These are phyloP conservation scores for Dioszegia crocea DNA, from an alignment of 768 basidiomycete genomes.

Conservation along the genomic window DNA sequence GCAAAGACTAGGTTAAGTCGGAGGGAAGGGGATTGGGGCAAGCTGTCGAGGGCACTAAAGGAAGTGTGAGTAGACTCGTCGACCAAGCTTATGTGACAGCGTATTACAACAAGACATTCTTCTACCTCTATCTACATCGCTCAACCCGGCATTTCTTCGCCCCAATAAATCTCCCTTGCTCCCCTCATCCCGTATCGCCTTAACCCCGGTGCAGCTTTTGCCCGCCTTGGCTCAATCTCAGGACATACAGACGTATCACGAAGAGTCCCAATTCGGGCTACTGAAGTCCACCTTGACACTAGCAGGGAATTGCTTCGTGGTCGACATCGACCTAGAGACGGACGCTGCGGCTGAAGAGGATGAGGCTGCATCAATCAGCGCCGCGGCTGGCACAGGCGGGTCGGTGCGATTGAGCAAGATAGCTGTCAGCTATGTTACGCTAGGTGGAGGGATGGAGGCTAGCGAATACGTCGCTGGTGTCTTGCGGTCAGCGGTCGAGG, in stretches of 20 bases:
- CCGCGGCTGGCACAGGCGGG: background rate
- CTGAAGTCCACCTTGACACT: constrained; percentile 35
- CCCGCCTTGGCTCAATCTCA: constrained; percentile 18
- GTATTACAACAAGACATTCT: background rate
- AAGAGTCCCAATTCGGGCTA: constrained; percentile 44
- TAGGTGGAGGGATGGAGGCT: constrained; percentile 18
- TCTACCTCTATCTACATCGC: constrained; percentile 1
- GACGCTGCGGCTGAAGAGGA: constrained; percentile 20
- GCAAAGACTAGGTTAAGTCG: background rate
- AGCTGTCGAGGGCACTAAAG: constrained; percentile 23
- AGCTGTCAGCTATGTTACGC: constrained; percentile 26
- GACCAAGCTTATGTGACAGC: background rate
- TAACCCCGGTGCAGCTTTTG: constrained; percentile 24
- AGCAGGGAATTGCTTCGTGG: constrained; percentile 34
- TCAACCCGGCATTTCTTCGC: background rate
- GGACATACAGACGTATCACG: constrained; percentile 35
- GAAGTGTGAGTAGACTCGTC: constrained; percentile 28
- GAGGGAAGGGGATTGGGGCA: constrained; percentile 17
- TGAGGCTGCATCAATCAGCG: constrained; percentile 11
- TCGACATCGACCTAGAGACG: constrained; percentile 39
- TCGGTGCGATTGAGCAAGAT: constrained; percentile 26
- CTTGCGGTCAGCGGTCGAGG: constrained; percentile 14
- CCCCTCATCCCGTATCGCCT: constrained; percentile 14
- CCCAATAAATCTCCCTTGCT: background rate
- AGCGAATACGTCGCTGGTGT: constrained; percentile 18